A percentile compares a stretch with the other conserved stretches of the same genome.
Conservation (phyloP, 352 stramenopile species). For the Phytophthora litchii region DNA sequence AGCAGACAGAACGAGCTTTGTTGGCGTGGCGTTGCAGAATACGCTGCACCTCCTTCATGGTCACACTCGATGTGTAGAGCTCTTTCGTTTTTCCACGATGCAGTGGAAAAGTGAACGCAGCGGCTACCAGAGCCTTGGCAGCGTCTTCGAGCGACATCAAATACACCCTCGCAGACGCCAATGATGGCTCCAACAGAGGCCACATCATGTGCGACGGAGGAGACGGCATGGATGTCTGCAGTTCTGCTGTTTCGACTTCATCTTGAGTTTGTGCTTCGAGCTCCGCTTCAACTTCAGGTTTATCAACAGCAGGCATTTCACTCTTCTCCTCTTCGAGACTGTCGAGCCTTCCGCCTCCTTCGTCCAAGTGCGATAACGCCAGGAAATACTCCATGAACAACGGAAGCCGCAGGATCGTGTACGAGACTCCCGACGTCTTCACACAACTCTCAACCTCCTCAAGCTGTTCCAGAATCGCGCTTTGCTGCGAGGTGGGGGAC, state of each 20-base stretch:
- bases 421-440: slow-evolving; percentile 61
- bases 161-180: slow-evolving; percentile 51
- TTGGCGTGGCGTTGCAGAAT: slow-evolving; percentile 44
- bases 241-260: slow-evolving; percentile 15
- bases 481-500: slow-evolving; percentile 35
- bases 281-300: slow-evolving; percentile 18
- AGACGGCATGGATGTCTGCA: slow-evolving; percentile 13
- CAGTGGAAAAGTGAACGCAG: slow-evolving; percentile 62
- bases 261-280: slow-evolving; percentile 9
- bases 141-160: slow-evolving; percentile 62
- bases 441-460: slow-evolving; percentile 68
- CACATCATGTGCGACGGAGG: slow-evolving; percentile 40
- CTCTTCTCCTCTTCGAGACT: slow-evolving; percentile 43
- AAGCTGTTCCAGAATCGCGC: slow-evolving; percentile 54
- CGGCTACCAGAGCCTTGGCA: slow-evolving; percentile 54
- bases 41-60: slow-evolving; percentile 53
- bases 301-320: slow-evolving; percentile 1
- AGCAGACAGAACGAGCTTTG: slow-evolving; percentile 41
- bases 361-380: slow-evolving; percentile 41
- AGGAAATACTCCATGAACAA: slow-evolving; percentile 87
- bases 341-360: slow-evolving; percentile 14
- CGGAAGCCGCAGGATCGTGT: slow-evolving; percentile 66
- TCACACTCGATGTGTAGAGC: slow-evolving; percentile 53
- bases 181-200: slow-evolving; percentile 47
- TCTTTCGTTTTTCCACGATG: slow-evolving; percentile 47